phyloP scores from a whole-genome alignment of 345 rosid species.

The Salix exigua region DNA sequence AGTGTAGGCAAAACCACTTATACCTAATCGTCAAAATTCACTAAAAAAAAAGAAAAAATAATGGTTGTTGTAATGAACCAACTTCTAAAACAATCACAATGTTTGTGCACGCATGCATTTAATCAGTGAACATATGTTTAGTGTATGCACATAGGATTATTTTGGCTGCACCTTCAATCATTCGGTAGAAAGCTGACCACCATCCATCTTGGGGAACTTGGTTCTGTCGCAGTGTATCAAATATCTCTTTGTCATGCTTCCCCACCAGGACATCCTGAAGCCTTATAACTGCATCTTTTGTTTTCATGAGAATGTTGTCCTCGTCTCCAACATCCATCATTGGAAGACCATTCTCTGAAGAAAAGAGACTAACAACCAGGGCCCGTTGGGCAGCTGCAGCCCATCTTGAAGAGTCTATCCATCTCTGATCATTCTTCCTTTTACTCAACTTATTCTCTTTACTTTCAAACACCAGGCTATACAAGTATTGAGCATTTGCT shows the following conservation, averaged over 20 bases:
- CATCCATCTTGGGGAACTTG: slow-evolving; percentile 66
- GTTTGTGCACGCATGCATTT: background rate
- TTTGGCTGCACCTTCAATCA: slow-evolving; percentile 67
- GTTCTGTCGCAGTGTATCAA: slow-evolving; percentile 39
- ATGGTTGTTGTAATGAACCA: background rate
- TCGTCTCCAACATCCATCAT: slow-evolving; percentile 49
- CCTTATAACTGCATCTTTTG: slow-evolving; percentile 70
- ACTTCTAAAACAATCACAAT: background rate
- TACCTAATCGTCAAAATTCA: background rate
- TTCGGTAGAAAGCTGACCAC: slow-evolving; percentile 86
- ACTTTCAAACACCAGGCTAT: slow-evolving; percentile 17
- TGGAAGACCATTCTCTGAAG: slow-evolving; percentile 62
- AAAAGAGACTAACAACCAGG: slow-evolving; percentile 63
- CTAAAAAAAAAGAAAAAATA: background rate
- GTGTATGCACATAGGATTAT: background rate
- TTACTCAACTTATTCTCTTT: slow-evolving; percentile 6
- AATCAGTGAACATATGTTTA: background rate
- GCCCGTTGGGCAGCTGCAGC: slow-evolving; percentile 66
- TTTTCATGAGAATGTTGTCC: slow-evolving; percentile 56
- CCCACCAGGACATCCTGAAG: slow-evolving; percentile 76
- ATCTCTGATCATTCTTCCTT: slow-evolving; percentile 8
- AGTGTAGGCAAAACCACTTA: background rate
- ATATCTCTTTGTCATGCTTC: slow-evolving; percentile 64
- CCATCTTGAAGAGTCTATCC: slow-evolving; percentile 31
- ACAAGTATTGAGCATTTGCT: slow-evolving; percentile 28